Evolutionary conservation across 768 basidiomycete species (phyloP), one percentile per base, ranked within the genome.

Genomic region (Lactifluus hygrophoroides): DNA sequence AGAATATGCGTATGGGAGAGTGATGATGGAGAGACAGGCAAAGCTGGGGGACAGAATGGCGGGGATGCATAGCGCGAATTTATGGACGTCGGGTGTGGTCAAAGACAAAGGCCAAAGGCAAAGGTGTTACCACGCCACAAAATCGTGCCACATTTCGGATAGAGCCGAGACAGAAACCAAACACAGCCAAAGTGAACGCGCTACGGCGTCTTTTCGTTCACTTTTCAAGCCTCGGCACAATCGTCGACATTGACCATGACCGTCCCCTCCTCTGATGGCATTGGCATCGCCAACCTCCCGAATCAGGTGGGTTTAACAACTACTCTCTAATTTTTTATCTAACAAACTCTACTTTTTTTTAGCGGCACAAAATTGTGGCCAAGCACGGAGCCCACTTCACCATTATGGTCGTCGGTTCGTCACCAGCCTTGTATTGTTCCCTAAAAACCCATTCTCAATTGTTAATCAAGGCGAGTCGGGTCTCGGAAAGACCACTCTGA

Each of bases 291-390:
- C 70, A 97, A 97, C 77, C 80, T 99, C 66, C 96, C 95, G 51
- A 98, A 97, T 80, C 96, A 98, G 83, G 94, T 94, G 50, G 0
- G 58, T 17, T 38, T 1, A 3, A 11, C 23, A n/a, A n/a, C n/a
- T n/a, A n/a, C n/a, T n/a, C n/a, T n/a, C n/a, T n/a, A n/a, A n/a
- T 67, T 55, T 65, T 52, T 27, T 42, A 16, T 43, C 38, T 17
- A 25, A 21, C 19, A 34, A 48, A 27, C 14, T 3, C 23, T 45
- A 28, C 32, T 37, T 53, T 43, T 37, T 37, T 53, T 43, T 52
- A 97, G 94, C 86, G 90, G 79, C 96, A 99, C 80, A 97, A 97
- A 80, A 98, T 98, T 70, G 94, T 98, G 63, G 94, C 93, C 62
- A 95, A 97, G 79, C 86, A 80, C 69, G 96, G 96, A 60, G 92